phyloP scores from a whole-genome alignment of 2,329 filamentous ascomycete species.

The Rhinocladiella similis region DNA sequence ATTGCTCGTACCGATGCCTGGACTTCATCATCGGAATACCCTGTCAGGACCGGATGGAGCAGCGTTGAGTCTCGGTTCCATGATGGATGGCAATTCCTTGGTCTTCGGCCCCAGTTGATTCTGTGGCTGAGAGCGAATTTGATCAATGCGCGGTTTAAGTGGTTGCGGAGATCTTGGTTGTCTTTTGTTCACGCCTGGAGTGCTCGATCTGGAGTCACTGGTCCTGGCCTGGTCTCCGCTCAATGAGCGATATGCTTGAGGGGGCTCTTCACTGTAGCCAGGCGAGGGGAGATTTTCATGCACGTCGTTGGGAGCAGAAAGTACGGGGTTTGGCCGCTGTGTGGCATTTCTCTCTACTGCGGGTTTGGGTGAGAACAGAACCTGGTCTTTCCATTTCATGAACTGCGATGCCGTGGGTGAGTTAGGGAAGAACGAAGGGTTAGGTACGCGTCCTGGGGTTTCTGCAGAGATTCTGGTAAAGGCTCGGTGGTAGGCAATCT shows the following conservation, averaged over 20 bases:
- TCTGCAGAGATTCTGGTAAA: conserved; percentile 15
- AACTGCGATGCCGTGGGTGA: conserved; percentile 24
- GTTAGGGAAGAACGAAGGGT: conserved; percentile 26
- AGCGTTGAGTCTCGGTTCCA: conserved; percentile 2
- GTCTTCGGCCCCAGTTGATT: not conserved
- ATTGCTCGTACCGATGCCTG: not conserved
- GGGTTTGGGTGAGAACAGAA: conserved; percentile 11
- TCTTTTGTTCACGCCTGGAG: not conserved
- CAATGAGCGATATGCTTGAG: too few species aligned
- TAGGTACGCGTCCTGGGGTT: conserved; percentile 17
- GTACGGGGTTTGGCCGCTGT: not conserved
- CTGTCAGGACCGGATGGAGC: not conserved
- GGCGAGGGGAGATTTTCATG: conserved; percentile 9
- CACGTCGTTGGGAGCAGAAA: not conserved
- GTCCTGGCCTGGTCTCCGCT: not conserved
- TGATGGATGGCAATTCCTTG: not conserved
- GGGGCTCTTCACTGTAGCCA: not conserved
- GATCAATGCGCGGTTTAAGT: not conserved
- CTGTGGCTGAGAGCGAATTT: not conserved
- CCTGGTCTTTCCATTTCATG: conserved; percentile 14
- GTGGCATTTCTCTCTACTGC: not conserved
- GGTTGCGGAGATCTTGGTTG: not conserved
- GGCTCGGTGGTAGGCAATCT: conserved; percentile 27
- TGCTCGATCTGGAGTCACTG: not conserved
- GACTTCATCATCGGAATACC: not conserved